These are phyloP conservation scores for Nidularia pulvinata DNA, from an alignment of 768 basidiomycete species.

Conservation along the genomic window DNA sequence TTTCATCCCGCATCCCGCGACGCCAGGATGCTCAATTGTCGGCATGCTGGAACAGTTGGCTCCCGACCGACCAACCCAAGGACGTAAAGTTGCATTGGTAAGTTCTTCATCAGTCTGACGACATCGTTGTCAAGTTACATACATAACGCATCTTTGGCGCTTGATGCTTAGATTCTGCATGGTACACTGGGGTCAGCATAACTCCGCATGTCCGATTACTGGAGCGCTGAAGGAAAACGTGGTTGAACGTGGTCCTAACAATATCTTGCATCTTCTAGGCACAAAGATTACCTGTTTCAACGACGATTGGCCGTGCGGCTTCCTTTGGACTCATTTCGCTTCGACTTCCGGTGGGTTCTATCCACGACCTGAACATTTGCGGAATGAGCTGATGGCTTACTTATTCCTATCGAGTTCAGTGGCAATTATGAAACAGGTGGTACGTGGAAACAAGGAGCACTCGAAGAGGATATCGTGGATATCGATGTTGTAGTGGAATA, in stretches of 20 bases:
- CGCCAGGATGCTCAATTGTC: slow-evolving; percentile 41
- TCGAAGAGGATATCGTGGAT: slow-evolving; percentile 66
- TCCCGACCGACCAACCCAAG: slow-evolving; percentile 47
- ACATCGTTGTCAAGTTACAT: neutral
- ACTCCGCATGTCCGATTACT: slow-evolving; percentile 18
- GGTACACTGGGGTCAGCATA: slow-evolving; percentile 71
- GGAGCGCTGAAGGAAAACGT: slow-evolving; percentile 6
- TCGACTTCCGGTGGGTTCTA: slow-evolving; percentile 77
- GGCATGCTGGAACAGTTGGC: slow-evolving; percentile 65
- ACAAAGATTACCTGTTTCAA: slow-evolving; percentile 86
- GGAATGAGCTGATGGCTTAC: neutral
- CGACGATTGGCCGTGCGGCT: slow-evolving; percentile 64
- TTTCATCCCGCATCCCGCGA: slow-evolving; percentile 47
- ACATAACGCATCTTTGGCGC: neutral
- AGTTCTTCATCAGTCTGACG: slow-evolving; percentile 17
- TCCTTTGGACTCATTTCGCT: slow-evolving; percentile 81
- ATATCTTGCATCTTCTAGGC: slow-evolving; percentile 39
- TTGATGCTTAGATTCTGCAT: slow-evolving; percentile 63
- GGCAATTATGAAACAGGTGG: slow-evolving; percentile 81
- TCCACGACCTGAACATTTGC: neutral
- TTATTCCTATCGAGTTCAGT: slow-evolving; percentile 29
- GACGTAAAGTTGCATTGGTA: slow-evolving; percentile 67
- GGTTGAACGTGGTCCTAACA: slow-evolving; percentile 1
- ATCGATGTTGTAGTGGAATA: slow-evolving; percentile 63
- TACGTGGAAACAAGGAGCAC: slow-evolving; percentile 56